A percentile compares a stretch with the other conserved stretches of the same genome.
Conservation (phyloP, 345 rosid species). For the thale cress (Arabidopsis thaliana) region DNA sequence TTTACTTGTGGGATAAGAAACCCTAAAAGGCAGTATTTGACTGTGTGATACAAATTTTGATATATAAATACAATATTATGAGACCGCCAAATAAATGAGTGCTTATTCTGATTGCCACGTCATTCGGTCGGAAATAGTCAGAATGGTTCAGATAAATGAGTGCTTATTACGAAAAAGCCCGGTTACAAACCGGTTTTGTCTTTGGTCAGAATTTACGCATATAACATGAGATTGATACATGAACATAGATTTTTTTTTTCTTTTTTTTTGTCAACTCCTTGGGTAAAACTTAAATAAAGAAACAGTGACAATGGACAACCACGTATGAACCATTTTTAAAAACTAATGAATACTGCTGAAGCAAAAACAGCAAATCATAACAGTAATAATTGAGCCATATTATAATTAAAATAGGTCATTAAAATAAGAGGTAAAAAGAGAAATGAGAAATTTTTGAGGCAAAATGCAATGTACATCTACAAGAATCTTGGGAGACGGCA, state of each 20-base stretch:
- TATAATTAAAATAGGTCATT: conserved; percentile 13
- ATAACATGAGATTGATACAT: conserved; percentile 25
- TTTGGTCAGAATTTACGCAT: conserved; percentile 11
- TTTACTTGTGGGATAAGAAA: conserved; percentile 14
- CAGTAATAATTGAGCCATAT: conserved; percentile 1
- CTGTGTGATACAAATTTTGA: conserved; percentile 11
- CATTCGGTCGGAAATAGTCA: conserved; percentile 16
- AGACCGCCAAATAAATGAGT: background rate
- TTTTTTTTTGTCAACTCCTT: conserved; percentile 22
- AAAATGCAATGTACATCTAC: conserved; percentile 47
- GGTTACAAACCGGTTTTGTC: conserved; percentile 17
- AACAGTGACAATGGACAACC: conserved; percentile 36
- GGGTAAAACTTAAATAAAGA: conserved; percentile 18
- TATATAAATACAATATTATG: background rate
- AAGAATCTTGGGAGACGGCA: conserved; percentile 29
- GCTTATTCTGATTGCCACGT: conserved; percentile 4
- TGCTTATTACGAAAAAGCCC: background rate
- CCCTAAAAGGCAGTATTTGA: conserved; percentile 3
- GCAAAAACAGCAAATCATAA: conserved; percentile 16
- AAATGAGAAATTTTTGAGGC: conserved; percentile 34
- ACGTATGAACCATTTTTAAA: conserved; percentile 25
- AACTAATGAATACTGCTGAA: conserved; percentile 8
- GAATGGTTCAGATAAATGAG: background rate
- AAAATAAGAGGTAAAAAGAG: background rate
- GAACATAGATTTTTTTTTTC: background rate